phyloP scores from a whole-genome alignment of 2,329 filamentous ascomycete genomes.

The Exophiala calicioides region DNA sequence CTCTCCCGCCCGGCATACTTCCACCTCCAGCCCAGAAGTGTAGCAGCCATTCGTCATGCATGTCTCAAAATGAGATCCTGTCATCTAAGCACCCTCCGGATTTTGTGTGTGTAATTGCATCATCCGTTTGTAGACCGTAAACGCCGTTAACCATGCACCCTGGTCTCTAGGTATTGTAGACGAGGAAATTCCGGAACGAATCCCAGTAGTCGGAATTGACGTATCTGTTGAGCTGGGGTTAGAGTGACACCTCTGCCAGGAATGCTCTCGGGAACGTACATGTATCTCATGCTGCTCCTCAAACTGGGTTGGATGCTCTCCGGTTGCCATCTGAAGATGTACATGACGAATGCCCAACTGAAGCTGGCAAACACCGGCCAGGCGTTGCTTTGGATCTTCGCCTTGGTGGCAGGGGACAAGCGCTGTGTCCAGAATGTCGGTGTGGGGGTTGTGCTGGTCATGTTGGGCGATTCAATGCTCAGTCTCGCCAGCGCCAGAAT shows the following conservation, averaged over 20 bases:
- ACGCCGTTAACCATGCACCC: slow-evolving; percentile 10
- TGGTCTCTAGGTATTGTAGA: slow-evolving; percentile 70
- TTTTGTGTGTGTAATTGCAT: no score
- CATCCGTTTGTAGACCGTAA: no score
- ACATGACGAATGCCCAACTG: slow-evolving; percentile 94
- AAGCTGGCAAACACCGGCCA: slow-evolving; percentile 92
- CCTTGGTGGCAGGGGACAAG: slow-evolving; percentile 32
- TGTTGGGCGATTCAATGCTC: slow-evolving; percentile 64
- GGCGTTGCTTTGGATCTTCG: slow-evolving; percentile 65
- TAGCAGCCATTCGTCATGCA: no score
- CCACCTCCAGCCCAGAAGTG: no score
- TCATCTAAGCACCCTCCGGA: no score
- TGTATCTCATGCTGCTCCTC: slow-evolving; percentile 95
- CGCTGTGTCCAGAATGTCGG: slow-evolving; percentile 35
- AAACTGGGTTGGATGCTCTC: slow-evolving; percentile 88
- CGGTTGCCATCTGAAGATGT: slow-evolving; percentile 88
- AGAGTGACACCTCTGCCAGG: background rate
- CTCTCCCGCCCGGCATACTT: no score
- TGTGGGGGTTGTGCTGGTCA: slow-evolving; percentile 27
- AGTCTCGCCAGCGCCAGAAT: slow-evolving; percentile 80
- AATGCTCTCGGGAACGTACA: slow-evolving; percentile 57
- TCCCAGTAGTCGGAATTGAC: slow-evolving; percentile 88
- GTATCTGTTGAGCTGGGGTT: slow-evolving; percentile 53
- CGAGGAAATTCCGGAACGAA: slow-evolving; percentile 76
- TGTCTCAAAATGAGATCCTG: no score